Percentiles rank a stretch among this genome's conserved stretches.
These are phyloP conservation scores for Iris macrosiphon DNA, from an alignment of 106 monocot species.

Conservation along the genomic window DNA sequence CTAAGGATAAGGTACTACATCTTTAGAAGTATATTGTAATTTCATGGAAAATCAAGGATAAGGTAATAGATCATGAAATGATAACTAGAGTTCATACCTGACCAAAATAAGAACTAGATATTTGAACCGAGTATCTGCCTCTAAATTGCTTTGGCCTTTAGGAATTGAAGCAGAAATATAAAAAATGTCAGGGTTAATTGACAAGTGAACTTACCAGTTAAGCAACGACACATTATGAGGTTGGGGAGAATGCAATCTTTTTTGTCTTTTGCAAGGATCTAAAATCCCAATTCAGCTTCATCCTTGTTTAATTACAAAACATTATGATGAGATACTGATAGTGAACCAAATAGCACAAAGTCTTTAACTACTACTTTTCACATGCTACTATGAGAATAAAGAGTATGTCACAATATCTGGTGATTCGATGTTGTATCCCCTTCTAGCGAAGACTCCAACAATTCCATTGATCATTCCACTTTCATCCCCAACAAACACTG, in stretches of 20 bases:
- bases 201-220: constrained; percentile 50
- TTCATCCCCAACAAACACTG: constrained; percentile 89
- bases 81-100: too few species aligned
- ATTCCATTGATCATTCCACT: constrained; percentile 89
- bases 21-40: too few species aligned
- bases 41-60: too few species aligned
- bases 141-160: too few species aligned
- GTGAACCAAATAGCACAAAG: constrained; percentile 7
- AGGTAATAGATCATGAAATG: too few species aligned
- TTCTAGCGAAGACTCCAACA: constrained; percentile 77
- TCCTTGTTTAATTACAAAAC: constrained; percentile 42
- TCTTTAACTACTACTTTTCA: constrained; percentile 62
- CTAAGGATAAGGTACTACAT: too few species aligned
- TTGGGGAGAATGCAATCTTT: constrained; percentile 49
- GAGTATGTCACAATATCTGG: constrained; percentile 80
- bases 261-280: constrained; percentile 56
- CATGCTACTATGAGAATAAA: constrained; percentile 76
- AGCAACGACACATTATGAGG: constrained; percentile 61
- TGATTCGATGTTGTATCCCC: constrained; percentile 86
- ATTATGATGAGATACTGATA: constrained; percentile 8
- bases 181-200: background rate
- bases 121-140: background rate
- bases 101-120: background rate
- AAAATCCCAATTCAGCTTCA: constrained; percentile 68
- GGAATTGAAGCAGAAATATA: background rate